Evolutionary conservation across 169 alveolate genomes (phyloP), one percentile per base, ranked within the genome.

Genomic region (Hepatocystis sp.): DNA sequence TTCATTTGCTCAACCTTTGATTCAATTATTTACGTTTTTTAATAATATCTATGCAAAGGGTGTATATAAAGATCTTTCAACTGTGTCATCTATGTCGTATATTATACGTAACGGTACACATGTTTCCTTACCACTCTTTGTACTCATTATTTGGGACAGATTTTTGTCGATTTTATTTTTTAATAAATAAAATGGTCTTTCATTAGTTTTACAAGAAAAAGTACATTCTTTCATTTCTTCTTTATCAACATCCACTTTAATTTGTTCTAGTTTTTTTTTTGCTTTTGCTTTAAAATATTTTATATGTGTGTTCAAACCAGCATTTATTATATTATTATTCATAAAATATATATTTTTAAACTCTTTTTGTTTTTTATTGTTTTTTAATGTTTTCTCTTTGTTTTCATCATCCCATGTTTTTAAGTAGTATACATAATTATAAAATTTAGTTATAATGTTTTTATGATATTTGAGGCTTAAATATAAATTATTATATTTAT

Each of bases 151-250:
- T 17, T 58, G 49, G 8, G 17, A 11, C 23, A 17, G 17, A 42
- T 58, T 76, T 39, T 49, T 46, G 25, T 58, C 58, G 7, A 44
- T 58, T 61, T 78, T 78, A 46, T 61, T 46, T 25, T 47, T 60
- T 47, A 78, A 30, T 63, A 68, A 56, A 56, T 68, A 68, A 2
- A 36, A 5, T 15, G 86, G 86, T 25, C 40, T 68, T 40, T 39
- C 30, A 11, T 32, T 64, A 36, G 40, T 52, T 13, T 44, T 13
- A n/a, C 84, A 84, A 30, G 15, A 78, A 78, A 78, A 78, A 15
- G 89, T 60, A 40, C 89, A 78, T 47, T 78, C 89, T n/a, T 52
- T 47, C 89, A 78, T 78, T 78, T 78, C 89, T 47, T 51, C n/a
- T n/a, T 32, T 55, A 21, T 44, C 47, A 11, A 4, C 30, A 21